These are phyloP conservation scores for Lumnitzera littorea DNA, from an alignment of 345 rosid species.

Conservation along the genomic window DNA sequence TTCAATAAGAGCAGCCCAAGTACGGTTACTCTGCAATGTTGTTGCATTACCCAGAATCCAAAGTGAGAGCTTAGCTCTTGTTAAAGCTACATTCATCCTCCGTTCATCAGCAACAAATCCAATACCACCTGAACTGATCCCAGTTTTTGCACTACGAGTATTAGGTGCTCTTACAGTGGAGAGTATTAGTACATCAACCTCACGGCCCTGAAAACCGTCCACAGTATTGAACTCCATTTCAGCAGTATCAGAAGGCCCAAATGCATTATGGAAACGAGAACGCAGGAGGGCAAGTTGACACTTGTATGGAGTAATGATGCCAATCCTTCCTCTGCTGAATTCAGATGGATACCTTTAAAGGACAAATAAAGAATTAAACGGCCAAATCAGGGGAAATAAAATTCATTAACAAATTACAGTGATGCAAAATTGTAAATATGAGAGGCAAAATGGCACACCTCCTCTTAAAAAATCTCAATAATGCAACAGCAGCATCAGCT, in stretches of 20 bases:
- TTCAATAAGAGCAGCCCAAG: slow-evolving; percentile 85
- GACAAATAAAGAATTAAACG: slow-evolving; percentile 1
- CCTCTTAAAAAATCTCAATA: slow-evolving; percentile 61
- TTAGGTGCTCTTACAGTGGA: slow-evolving; percentile 89
- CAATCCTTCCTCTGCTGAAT: slow-evolving; percentile 73
- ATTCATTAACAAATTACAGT: background rate
- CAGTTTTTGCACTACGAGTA: slow-evolving; percentile 22
- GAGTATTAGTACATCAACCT: slow-evolving; percentile 80
- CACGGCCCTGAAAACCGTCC: slow-evolving; percentile 96
- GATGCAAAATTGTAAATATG: background rate
- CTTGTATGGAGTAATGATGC: slow-evolving; percentile 86
- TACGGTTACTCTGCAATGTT: slow-evolving; percentile 57
- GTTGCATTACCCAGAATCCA: slow-evolving; percentile 88
- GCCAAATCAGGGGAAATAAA: slow-evolving; percentile 3
- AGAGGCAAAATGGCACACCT: slow-evolving; percentile 29
- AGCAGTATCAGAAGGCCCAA: slow-evolving; percentile 66
- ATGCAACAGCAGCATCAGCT: slow-evolving; percentile 83
- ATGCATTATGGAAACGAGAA: slow-evolving; percentile 56
- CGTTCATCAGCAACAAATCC: slow-evolving; percentile 94
- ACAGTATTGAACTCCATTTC: slow-evolving; percentile 92
- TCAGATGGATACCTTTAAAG: slow-evolving; percentile 64
- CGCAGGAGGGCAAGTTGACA: slow-evolving; percentile 73
- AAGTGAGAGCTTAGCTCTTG: slow-evolving; percentile 87
- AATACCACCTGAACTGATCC: slow-evolving; percentile 48
- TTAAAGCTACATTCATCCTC: slow-evolving; percentile 95